phyloP scores from a whole-genome alignment of 2,329 filamentous ascomycete species.

The Fusarium sublunatum region DNA sequence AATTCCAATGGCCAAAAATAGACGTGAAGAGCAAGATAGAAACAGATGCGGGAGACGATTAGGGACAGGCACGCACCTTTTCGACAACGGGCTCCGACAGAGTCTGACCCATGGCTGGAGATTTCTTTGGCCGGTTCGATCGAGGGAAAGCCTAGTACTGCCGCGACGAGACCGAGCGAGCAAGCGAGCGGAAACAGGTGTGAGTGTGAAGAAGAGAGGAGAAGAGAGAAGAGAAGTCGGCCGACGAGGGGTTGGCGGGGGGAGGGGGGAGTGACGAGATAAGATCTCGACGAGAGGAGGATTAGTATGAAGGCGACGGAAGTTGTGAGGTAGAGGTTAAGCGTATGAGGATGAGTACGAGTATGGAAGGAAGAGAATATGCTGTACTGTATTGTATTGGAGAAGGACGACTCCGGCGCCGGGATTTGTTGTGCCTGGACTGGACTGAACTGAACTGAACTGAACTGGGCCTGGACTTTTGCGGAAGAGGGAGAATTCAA shows the following conservation, averaged over 20 bases:
- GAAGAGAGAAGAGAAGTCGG: conserved; percentile 34
- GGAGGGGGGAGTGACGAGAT: conserved; percentile 30
- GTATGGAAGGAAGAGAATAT: conserved; percentile 19
- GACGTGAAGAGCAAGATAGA: conserved; percentile 6
- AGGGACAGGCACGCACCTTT: conserved; percentile 73
- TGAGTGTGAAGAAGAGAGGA: conserved; percentile 30
- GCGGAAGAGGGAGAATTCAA: conserved; percentile 31
- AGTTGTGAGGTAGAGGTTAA: background rate
- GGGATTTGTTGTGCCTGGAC: conserved; percentile 10
- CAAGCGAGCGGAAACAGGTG: conserved; percentile 29
- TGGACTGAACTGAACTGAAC: conserved; percentile 31
- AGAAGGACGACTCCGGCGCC: conserved; percentile 36
- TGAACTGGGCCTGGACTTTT: conserved; percentile 9
- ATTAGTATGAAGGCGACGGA: conserved; percentile 2
- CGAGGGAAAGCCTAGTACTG: conserved; percentile 44
- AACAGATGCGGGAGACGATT: conserved; percentile 9
- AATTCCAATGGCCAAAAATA: conserved; percentile 26
- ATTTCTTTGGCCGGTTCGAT: conserved; percentile 40
- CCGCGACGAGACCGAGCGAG: conserved; percentile 35
- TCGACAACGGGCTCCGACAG: conserved; percentile 98
- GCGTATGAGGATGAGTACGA: conserved; percentile 15
- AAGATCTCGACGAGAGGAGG: conserved; percentile 23
- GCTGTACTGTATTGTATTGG: background rate
- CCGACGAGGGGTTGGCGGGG: conserved; percentile 37
- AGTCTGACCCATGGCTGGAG: conserved; percentile 89